Evolutionary conservation across 2,329 filamentous ascomycete species (phyloP).

Genomic region (Calonectria crousiana): DNA sequence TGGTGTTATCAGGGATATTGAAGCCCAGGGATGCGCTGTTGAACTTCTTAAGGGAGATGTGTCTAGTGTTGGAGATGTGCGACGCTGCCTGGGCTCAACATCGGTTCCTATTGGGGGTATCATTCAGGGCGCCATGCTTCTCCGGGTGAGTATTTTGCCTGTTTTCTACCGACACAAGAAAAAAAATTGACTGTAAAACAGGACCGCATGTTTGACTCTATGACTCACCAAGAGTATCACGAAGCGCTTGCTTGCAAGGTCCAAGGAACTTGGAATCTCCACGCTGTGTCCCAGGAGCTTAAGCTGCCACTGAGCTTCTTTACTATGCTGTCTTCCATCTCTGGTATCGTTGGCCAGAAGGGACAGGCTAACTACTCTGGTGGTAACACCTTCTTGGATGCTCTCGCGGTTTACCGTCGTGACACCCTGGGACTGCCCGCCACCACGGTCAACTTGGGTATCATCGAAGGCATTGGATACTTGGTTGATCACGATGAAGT

Average conservation of each 20-base stretch:
- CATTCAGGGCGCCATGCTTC: not conserved
- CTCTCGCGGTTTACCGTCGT: conserved; percentile 41
- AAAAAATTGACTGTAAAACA: not conserved
- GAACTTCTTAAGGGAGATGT: conserved; percentile 2
- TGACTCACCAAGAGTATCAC: conserved; percentile 27
- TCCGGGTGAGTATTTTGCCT: not conserved
- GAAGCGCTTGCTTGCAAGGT: conserved; percentile 24
- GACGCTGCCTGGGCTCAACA: not conserved
- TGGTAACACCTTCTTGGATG: conserved; percentile 50
- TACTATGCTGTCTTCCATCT: conserved; percentile 48
- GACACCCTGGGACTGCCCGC: conserved; percentile 41
- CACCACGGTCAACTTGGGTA: conserved; percentile 44
- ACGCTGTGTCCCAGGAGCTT: conserved; percentile 37
- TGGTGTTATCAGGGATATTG: conserved; percentile 3
- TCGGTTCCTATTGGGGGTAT: not conserved
- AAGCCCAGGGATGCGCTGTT: not conserved
- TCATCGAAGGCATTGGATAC: conserved; percentile 37
- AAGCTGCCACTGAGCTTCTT: conserved; percentile 50
- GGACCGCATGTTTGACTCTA: conserved; percentile 25
- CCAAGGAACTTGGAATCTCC: conserved; percentile 53
- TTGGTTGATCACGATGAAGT: conserved; percentile 26
- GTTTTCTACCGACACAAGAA: not conserved
- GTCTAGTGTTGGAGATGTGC: not conserved
- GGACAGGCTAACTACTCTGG: conserved; percentile 52
- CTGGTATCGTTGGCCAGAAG: conserved; percentile 44